Evolutionary conservation across 2,329 filamentous ascomycete species (phyloP).

Genomic region (Penicillium decumbens): DNA sequence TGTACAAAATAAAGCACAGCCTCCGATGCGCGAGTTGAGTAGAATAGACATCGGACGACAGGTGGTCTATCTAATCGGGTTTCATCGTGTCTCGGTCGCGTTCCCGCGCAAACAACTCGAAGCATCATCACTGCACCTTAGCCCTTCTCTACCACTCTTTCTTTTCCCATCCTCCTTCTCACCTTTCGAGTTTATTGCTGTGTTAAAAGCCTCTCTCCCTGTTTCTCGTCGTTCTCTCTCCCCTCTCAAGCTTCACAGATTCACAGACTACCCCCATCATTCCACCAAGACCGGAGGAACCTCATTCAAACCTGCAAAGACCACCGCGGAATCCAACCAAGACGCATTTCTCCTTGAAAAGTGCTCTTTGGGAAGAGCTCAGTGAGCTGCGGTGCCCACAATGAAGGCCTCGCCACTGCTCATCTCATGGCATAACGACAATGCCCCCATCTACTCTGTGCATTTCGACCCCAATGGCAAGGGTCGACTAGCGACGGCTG

Average conservation of each 20-base stretch:
- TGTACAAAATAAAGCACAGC: neutral
- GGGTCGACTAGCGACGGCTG: conserved; percentile 84
- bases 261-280: conserved; percentile 3
- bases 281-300: conserved; percentile 7
- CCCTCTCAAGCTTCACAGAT: conserved; percentile 2
- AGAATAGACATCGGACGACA: conserved; percentile 1
- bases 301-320: conserved; percentile 6
- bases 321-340: conserved; percentile 1
- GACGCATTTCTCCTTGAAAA: neutral
- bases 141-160: neutral
- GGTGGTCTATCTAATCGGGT: conserved; percentile 21
- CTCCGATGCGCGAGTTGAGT: neutral
- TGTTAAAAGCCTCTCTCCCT: neutral
- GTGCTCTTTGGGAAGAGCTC: conserved; percentile 16
- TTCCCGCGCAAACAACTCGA: conserved; percentile 26
- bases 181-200: neutral
- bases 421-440: conserved; percentile 98
- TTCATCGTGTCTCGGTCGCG: conserved; percentile 23
- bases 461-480: conserved; percentile 94
- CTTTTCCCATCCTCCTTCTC: neutral
- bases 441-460: conserved; percentile 92
- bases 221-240: neutral
- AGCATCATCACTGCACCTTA: conserved; percentile 19
- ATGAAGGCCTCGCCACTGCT: conserved; percentile 98
- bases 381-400: conserved; percentile 34